These are phyloP conservation scores for Pleurotus tuber-regium DNA, from an alignment of 768 basidiomycete genomes.

Conservation along the genomic window DNA sequence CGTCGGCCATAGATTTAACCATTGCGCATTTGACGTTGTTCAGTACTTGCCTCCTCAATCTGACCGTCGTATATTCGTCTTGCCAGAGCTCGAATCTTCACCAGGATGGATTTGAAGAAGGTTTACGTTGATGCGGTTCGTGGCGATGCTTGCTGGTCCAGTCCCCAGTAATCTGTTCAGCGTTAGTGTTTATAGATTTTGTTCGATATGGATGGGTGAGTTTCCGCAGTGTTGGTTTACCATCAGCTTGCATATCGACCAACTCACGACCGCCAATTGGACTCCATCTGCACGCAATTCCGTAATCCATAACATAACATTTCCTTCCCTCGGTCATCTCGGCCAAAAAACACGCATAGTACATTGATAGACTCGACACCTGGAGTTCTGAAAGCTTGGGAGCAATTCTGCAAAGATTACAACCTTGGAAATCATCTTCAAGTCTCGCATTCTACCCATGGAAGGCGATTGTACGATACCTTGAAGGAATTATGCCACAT, in stretches of 20 bases:
- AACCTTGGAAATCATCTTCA: conserved; percentile 42
- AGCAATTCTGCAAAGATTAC: conserved; percentile 64
- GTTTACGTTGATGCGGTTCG: conserved; percentile 55
- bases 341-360: conserved; percentile 32
- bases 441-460: conserved; percentile 65
- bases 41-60: too few relatives aligned
- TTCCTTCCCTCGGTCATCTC: conserved; percentile 5
- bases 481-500: conserved; percentile 67
- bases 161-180: neutral
- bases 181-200: conserved; percentile 57
- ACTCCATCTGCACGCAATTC: too few relatives aligned
- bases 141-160: conserved; percentile 9
- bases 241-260: conserved; percentile 9
- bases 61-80: too few relatives aligned
- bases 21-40: too few relatives aligned
- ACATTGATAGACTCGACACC: conserved; percentile 83
- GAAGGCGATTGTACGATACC: conserved; percentile 74
- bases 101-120: conserved; percentile 28
- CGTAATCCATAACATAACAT: neutral
- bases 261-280: neutral
- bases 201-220: conserved; percentile 72
- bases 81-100: too few relatives aligned
- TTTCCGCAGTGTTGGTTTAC: neutral
- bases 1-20: too few relatives aligned
- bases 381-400: conserved; percentile 79